Evolutionary conservation across 2,329 filamentous ascomycete species (phyloP).

Genomic region (Pseudopithomyces maydicus): DNA sequence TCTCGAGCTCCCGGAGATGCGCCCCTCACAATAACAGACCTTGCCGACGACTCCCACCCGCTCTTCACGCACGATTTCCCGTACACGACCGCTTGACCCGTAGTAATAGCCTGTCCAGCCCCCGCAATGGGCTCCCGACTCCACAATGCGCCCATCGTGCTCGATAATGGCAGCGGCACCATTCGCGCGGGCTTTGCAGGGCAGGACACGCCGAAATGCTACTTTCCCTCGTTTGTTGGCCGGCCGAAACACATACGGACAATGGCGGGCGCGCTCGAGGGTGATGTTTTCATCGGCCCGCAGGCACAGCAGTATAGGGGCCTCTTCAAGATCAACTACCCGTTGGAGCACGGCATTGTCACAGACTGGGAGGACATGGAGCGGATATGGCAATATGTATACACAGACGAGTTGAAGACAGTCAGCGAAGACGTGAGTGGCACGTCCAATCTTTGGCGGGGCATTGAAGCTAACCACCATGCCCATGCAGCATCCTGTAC

Average conservation of each 20-base stretch:
- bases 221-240: conserved; percentile 96
- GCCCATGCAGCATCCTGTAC: conserved; percentile 76
- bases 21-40: conserved; percentile 22
- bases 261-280: conserved; percentile 93
- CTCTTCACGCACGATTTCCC: neutral
- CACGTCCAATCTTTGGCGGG: neutral
- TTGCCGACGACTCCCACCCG: neutral
- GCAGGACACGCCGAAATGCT: conserved; percentile 93
- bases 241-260: conserved; percentile 94
- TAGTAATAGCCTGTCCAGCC: conserved; percentile 6
- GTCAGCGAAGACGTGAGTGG: conserved; percentile 86
- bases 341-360: conserved; percentile 95
- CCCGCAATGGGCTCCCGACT: conserved; percentile 69
- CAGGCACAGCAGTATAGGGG: conserved; percentile 89
- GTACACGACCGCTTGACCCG: neutral
- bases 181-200: conserved; percentile 97
- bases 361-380: conserved; percentile 99
- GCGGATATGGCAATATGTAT: conserved; percentile 98
- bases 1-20: conserved; percentile 26
- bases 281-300: conserved; percentile 95
- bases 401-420: conserved; percentile 93
- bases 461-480: conserved; percentile 9
- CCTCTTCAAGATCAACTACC: conserved; percentile 92
- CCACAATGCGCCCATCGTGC: conserved; percentile 97
- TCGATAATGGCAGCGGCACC: conserved; percentile 98